phyloP scores from a whole-genome alignment of 2,329 filamentous ascomycete species.

The Phaeoacremonium minimum region DNA sequence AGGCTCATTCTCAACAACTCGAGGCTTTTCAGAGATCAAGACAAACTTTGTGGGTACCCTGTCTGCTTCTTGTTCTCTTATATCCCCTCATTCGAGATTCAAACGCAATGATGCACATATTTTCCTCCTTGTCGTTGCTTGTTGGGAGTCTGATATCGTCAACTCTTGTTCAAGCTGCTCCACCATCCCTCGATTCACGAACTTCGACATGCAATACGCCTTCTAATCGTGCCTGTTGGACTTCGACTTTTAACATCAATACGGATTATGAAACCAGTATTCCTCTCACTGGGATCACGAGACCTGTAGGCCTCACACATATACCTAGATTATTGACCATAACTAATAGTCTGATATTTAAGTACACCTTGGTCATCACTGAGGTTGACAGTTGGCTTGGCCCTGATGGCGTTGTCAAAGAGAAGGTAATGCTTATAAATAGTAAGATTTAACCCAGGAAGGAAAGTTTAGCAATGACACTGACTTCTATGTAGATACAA shows the following conservation, averaged over 20 bases:
- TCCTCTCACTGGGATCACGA: slow-evolving; percentile 16
- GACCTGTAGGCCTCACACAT: slow-evolving; percentile 7
- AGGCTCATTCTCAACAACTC: not conserved
- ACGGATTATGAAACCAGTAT: slow-evolving; percentile 20
- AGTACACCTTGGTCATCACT: slow-evolving; percentile 20
- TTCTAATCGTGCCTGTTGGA: slow-evolving; percentile 21
- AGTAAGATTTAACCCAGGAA: too few species aligned
- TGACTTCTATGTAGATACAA: slow-evolving; percentile 8
- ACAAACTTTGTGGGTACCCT: not conserved
- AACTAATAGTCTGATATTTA: not conserved
- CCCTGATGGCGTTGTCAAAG: slow-evolving; percentile 20
- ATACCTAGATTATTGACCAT: not conserved
- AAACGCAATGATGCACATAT: slow-evolving; percentile 4
- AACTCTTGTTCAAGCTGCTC: slow-evolving; percentile 3
- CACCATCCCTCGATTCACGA: slow-evolving; percentile 5
- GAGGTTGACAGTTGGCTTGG: slow-evolving; percentile 20
- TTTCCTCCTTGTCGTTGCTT: slow-evolving; percentile 1
- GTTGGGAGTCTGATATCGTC: slow-evolving; percentile 7
- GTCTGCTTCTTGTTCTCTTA: not conserved
- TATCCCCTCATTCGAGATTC: too few species aligned
- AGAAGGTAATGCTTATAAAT: slow-evolving; percentile 42
- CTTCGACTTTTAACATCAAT: slow-evolving; percentile 19
- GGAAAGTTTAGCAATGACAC: too few species aligned
- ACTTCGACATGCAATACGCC: slow-evolving; percentile 16
- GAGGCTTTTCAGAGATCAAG: not conserved